Evolutionary conservation across 768 basidiomycete species (phyloP).

Genomic region (Lentinula sp.): DNA sequence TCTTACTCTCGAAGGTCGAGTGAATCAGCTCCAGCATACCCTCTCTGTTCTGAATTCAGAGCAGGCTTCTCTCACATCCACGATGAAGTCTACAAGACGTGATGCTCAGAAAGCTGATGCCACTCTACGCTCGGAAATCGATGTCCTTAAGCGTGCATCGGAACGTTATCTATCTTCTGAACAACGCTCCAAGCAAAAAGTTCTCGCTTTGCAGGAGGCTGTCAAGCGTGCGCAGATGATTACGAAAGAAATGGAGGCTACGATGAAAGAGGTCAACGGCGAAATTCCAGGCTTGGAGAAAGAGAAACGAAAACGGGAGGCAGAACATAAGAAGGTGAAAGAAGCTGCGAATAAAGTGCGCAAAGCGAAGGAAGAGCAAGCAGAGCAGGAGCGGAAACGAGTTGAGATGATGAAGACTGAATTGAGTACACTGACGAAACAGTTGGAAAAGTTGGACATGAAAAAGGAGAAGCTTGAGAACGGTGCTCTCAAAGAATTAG

Average conservation of each 20-base stretch:
- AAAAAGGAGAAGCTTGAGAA: conserved; percentile 66
- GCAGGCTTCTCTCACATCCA: conserved; percentile 56
- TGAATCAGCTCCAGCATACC: conserved; percentile 58
- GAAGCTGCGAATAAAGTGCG: conserved; percentile 12
- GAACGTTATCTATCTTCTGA: conserved; percentile 77
- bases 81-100: conserved; percentile 72
- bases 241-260: conserved; percentile 40
- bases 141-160: conserved; percentile 72
- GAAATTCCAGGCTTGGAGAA: conserved; percentile 34
- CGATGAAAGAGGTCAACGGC: conserved; percentile 39
- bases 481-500: conserved; percentile 55
- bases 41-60: conserved; percentile 61
- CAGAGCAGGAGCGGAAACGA: conserved; percentile 45
- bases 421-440: conserved; percentile 45
- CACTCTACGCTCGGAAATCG: conserved; percentile 76
- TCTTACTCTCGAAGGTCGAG: conserved; percentile 61
- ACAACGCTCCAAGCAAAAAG: conserved; percentile 78
- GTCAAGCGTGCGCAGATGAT: conserved; percentile 69
- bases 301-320: conserved; percentile 34
- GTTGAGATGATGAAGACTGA: conserved; percentile 55
- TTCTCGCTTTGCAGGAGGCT: conserved; percentile 83
- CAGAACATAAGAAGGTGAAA: conserved; percentile 35
- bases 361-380: conserved; percentile 20
- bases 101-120: conserved; percentile 84
- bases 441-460: conserved; percentile 59